Conservation (phyloP, 495 filamentous ascomycete genomes). For the Penicillium waksmanii region DNA sequence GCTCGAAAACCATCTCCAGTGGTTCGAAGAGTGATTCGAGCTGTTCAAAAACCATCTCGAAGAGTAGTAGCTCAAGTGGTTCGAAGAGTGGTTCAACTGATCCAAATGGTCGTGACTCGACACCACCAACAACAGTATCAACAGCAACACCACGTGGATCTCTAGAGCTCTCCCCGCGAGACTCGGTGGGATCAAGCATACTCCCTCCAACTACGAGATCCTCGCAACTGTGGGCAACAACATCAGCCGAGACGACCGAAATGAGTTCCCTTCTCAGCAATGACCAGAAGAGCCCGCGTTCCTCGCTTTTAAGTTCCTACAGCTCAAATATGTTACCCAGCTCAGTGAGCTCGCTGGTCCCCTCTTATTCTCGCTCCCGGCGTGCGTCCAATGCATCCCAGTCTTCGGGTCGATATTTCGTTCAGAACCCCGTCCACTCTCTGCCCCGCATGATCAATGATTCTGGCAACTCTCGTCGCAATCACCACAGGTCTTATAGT, state of each 20-base stretch:
- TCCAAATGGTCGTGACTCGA: not conserved
- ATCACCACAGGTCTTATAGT: conserved; percentile 3
- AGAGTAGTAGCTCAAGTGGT: no score
- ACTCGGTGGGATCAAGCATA: not conserved
- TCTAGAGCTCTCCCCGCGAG: not conserved
- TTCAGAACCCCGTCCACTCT: not conserved
- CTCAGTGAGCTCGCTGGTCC: not conserved
- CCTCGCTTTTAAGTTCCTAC: not conserved
- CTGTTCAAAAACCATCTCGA: no score
- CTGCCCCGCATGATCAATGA: conserved; percentile 4
- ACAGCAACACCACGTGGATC: conserved; percentile 8
- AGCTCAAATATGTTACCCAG: not conserved
- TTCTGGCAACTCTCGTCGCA: not conserved
- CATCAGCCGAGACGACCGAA: conserved; percentile 4
- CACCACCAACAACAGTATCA: conserved; percentile 5
- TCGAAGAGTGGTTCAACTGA: not conserved
- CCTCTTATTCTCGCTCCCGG: not conserved
- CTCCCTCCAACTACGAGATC: conserved; percentile 10
- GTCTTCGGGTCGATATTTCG: conserved; percentile 14
- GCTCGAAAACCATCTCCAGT: no score
- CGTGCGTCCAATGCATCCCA: conserved; percentile 9
- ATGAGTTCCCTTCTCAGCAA: conserved; percentile 10
- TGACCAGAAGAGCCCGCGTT: not conserved
- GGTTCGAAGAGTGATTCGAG: no score
- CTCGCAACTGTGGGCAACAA: conserved; percentile 21